Conservation (phyloP, 2,329 filamentous ascomycete genomes). For the Nothophaeocryptopus gaeumannii region DNA sequence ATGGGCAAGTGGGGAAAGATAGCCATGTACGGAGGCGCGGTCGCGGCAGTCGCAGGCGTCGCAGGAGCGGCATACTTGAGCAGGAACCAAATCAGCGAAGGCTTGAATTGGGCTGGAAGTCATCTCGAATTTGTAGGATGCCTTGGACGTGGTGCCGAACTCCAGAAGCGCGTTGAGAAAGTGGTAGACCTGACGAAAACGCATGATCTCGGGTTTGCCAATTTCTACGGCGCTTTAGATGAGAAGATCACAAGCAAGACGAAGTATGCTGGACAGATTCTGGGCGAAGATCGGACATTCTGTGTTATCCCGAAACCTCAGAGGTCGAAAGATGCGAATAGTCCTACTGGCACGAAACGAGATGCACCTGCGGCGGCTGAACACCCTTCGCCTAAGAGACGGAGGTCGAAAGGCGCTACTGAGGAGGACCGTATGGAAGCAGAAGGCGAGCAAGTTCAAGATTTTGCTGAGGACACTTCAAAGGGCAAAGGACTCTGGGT, state of each 20-base stretch:
- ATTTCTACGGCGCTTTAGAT: conserved; percentile 83
- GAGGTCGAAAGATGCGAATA: conserved; percentile 8
- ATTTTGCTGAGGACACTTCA: conserved; percentile 30
- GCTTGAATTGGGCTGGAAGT: conserved; percentile 78
- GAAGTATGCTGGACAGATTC: conserved; percentile 47
- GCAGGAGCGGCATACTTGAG: conserved; percentile 85
- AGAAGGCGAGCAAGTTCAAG: conserved; percentile 35
- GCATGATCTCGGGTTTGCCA: conserved; percentile 72
- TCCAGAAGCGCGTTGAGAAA: conserved; percentile 68
- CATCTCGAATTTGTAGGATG: conserved; percentile 94
- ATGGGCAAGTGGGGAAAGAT: conserved; percentile 54
- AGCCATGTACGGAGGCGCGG: conserved; percentile 79
- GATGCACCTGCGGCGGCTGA: conserved; percentile 10
- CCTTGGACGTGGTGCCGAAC: conserved; percentile 76
- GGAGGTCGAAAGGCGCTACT: conserved; percentile 14
- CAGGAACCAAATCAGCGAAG: conserved; percentile 72
- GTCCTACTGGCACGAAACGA: conserved; percentile 28
- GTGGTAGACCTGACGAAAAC: conserved; percentile 64
- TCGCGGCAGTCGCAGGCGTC: conserved; percentile 74
- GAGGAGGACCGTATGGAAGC: conserved; percentile 30
- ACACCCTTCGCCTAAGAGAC: conserved; percentile 8
- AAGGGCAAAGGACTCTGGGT: conserved; percentile 57
- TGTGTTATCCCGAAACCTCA: conserved; percentile 68
- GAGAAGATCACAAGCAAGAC: conserved; percentile 53
- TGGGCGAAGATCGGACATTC: conserved; percentile 77